Conservation (phyloP, 2,329 filamentous ascomycete genomes). For the Neospermospora avenae region DNA sequence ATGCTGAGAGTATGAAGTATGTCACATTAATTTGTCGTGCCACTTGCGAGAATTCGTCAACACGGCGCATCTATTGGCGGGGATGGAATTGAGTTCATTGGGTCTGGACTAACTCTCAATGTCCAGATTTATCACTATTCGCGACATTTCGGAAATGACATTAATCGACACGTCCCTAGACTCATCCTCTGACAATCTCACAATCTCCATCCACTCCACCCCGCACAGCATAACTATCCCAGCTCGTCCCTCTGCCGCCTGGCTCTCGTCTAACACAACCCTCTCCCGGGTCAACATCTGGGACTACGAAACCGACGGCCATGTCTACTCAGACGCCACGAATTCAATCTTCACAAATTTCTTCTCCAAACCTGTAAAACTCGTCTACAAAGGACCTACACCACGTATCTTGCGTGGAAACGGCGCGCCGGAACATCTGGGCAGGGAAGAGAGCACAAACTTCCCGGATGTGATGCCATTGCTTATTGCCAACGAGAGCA, state of each 20-base stretch:
- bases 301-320: slow-evolving; percentile 55
- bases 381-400: slow-evolving; percentile 61
- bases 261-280: slow-evolving; percentile 52
- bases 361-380: slow-evolving; percentile 50
- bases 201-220: slow-evolving; percentile 43
- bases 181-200: slow-evolving; percentile 36
- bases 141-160: slow-evolving; percentile 58
- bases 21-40: not conserved
- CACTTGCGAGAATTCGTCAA: not conserved
- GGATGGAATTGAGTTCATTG: not conserved
- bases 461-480: slow-evolving; percentile 60
- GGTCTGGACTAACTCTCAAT: not conserved
- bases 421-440: slow-evolving; percentile 50
- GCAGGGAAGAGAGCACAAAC: slow-evolving; percentile 50
- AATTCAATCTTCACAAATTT: slow-evolving; percentile 54
- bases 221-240: slow-evolving; percentile 48
- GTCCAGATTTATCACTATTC: slow-evolving; percentile 58
- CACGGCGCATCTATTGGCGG: not conserved
- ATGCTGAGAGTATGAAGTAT: slow-evolving; percentile 39
- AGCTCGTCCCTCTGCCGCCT: slow-evolving; percentile 49
- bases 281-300: slow-evolving; percentile 53
- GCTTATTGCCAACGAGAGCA: slow-evolving; percentile 52
- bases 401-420: slow-evolving; percentile 53
- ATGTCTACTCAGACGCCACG: slow-evolving; percentile 48
- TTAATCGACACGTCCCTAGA: slow-evolving; percentile 54